phyloP scores from a whole-genome alignment of 768 basidiomycete genomes.

The Suillus brevipes region DNA sequence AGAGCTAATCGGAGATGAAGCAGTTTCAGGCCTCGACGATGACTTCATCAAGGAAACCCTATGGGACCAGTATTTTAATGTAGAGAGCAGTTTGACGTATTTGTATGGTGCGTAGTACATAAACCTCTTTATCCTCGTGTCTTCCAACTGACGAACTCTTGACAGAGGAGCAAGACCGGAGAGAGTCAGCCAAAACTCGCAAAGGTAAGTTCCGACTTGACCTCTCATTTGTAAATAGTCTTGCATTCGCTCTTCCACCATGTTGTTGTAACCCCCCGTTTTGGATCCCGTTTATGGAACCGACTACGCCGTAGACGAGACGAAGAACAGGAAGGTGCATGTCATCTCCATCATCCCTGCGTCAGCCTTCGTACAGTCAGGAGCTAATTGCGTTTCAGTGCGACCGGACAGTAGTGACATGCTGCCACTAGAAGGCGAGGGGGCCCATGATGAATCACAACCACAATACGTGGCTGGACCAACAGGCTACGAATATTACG shows the following conservation, averaged over 20 bases:
- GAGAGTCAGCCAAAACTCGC: slow-evolving; percentile 64
- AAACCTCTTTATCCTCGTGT: background rate
- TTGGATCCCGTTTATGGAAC: slow-evolving; percentile 35
- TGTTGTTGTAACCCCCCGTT: slow-evolving; percentile 29
- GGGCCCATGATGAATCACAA: slow-evolving; percentile 6
- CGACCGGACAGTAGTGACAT: slow-evolving; percentile 18
- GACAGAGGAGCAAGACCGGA: slow-evolving; percentile 69
- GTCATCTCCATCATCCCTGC: slow-evolving; percentile 19
- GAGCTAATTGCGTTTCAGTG: slow-evolving; percentile 25
- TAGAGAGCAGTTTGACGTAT: slow-evolving; percentile 74
- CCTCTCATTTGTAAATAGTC: slow-evolving; percentile 33
- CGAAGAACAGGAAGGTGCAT: slow-evolving; percentile 62
- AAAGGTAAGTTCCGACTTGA: slow-evolving; percentile 70
- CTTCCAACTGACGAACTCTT: slow-evolving; percentile 4
- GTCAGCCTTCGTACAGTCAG: slow-evolving; percentile 29
- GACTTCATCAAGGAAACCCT: slow-evolving; percentile 72
- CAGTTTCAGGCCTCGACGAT: slow-evolving; percentile 69
- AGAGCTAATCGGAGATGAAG: slow-evolving; percentile 63
- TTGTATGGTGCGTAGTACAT: slow-evolving; percentile 59
- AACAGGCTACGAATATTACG: slow-evolving; percentile 19
- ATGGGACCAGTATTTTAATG: slow-evolving; percentile 88
- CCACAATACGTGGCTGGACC: slow-evolving; percentile 19
- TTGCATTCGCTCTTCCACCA: slow-evolving; percentile 35
- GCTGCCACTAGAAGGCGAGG: slow-evolving; percentile 17
- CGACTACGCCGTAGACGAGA: slow-evolving; percentile 37